phyloP scores from a whole-genome alignment of 179 eudicot genomes.

The Beta lomatogona region DNA sequence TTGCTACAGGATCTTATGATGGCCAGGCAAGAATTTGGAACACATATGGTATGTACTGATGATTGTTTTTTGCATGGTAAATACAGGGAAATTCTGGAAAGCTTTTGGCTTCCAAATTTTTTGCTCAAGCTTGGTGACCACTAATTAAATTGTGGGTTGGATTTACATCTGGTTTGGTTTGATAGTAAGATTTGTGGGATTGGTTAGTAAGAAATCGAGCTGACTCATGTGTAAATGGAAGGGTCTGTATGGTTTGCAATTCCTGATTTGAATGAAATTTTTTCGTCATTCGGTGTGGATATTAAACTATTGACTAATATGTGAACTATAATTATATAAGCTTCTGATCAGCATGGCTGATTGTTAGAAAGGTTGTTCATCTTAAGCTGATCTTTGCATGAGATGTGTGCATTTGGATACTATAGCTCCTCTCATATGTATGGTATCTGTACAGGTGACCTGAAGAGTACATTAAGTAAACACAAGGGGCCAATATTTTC shows the following conservation, averaged over 20 bases:
- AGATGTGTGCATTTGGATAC: background rate
- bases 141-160: background rate
- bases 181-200: background rate
- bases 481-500: conserved; percentile 94
- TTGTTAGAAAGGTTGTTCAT: background rate
- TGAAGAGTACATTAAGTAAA: conserved; percentile 63
- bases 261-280: background rate
- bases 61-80: background rate
- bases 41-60: conserved; percentile 56
- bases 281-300: conserved; percentile 6
- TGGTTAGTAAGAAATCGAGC: conserved; percentile 1
- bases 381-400: background rate
- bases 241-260: background rate
- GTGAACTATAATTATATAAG: too few species aligned
- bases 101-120: background rate
- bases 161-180: background rate
- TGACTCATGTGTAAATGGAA: background rate
- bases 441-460: conserved; percentile 54
- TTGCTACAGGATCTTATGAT: conserved; percentile 97
- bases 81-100: background rate
- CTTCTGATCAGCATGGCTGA: background rate
- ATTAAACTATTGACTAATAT: background rate
- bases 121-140: background rate
- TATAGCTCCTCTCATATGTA: conserved; percentile 2
- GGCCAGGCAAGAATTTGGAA: conserved; percentile 97